Evolutionary conservation across 495 filamentous ascomycete species (phyloP), one percentile per base, ranked within the genome.

Genomic region (Aspergillus asperescens): DNA sequence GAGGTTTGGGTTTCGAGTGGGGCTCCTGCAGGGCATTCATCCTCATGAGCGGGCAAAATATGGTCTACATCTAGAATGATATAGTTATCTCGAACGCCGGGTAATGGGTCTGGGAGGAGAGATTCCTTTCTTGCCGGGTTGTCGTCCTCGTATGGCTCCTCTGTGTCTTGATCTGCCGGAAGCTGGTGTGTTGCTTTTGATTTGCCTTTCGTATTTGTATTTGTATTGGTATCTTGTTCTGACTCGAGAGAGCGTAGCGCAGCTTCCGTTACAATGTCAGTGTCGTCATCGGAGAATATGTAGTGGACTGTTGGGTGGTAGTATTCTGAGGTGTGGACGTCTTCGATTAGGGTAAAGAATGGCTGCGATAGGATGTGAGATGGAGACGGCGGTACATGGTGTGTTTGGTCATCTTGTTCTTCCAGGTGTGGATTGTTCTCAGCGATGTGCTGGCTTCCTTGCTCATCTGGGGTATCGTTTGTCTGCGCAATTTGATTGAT

Each of bases 291-390:
- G 56, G 77, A 79, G 71, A 95, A 97, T 54, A 96, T 80, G 71
- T 97, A 97, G 75, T 92, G 89, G 2, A 95, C 83, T 34, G 77
- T 82, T 18, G 84, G 82, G 55, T 94, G 91, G 67, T 92, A 77
- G 68, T 88, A 71, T 42, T 69, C 71, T 20, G 64, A 63, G 20
- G 66, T 69, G 55, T 69, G 67, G 44, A 65, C 61, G 60, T 73
- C 75, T 61, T 77, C 71, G 59, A 79, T 71, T 50, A 80, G 64
- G 49, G 71, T 78, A 75, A 79, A 78, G 72, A 81, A 77, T 29
- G 76, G 74, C 44, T 71, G 67, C 57, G 76, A 74, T 28, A 59
- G 60, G 22, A 47, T 47, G 1, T 47, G 43, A 10, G 56, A 49
- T 0, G 52, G 19, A 1, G 49, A 16, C n/a, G 53, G 54, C 5